phyloP scores from a whole-genome alignment of 495 filamentous ascomycete species.

The Penicillium cataractarum region DNA sequence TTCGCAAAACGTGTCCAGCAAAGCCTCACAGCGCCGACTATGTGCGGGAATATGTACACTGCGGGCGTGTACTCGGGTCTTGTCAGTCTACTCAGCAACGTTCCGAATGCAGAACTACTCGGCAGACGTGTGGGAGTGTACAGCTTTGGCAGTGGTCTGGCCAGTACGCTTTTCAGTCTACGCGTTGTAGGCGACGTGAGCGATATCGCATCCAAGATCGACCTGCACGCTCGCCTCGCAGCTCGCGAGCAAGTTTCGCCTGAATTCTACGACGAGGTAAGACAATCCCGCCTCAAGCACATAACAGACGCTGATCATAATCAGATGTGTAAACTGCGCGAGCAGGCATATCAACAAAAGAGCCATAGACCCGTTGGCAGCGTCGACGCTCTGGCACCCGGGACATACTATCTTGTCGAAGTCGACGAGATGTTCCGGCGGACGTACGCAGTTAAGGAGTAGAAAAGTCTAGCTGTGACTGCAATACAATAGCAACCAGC shows the following conservation, averaged over 20 bases:
- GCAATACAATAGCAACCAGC: no score
- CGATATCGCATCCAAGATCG: constrained; percentile 64
- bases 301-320: neutral
- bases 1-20: constrained; percentile 12
- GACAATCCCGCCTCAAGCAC: constrained; percentile 18
- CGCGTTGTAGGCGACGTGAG: constrained; percentile 68
- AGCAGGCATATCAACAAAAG: constrained; percentile 82
- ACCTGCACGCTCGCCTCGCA: constrained; percentile 68
- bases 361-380: constrained; percentile 69
- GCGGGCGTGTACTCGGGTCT: constrained; percentile 18
- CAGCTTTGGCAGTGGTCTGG: constrained; percentile 84
- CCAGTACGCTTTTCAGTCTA: constrained; percentile 78
- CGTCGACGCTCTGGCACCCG: constrained; percentile 62
- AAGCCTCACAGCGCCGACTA: constrained; percentile 15
- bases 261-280: constrained; percentile 76
- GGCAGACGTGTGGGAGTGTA: constrained; percentile 80
- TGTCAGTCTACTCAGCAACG: constrained; percentile 18
- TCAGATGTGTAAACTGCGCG: constrained; percentile 81
- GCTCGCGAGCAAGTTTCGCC: constrained; percentile 67
- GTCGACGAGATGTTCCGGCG: constrained; percentile 85
- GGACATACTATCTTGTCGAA: constrained; percentile 75
- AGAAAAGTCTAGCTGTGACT: neutral
- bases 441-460: constrained; percentile 71
- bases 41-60: constrained; percentile 25
- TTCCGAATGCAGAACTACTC: constrained; percentile 57